Conservation (phyloP, 2,329 filamentous ascomycete genomes). For the Hymenoscyphus repandus region DNA sequence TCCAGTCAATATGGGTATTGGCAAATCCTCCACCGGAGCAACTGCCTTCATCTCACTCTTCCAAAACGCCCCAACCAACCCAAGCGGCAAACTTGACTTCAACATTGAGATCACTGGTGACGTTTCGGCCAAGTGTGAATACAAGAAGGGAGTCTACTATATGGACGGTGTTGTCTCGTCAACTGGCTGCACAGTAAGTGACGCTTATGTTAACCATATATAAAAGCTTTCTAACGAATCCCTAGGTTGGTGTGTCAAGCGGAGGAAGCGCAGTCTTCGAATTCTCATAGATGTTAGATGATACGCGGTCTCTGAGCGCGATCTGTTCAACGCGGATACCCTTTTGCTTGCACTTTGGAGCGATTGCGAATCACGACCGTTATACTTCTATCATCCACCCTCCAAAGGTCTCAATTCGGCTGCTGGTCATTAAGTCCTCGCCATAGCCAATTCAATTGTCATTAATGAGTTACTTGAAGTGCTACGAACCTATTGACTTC, state of each 20-base stretch:
- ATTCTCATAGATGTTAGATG: constrained; percentile 20
- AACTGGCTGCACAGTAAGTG: constrained; percentile 33
- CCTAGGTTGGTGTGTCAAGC: constrained; percentile 19
- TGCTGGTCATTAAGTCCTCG: constrained; percentile 18
- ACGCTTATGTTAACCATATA: constrained; percentile 18
- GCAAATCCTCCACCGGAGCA: constrained; percentile 50
- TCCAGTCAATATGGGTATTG: constrained; percentile 79
- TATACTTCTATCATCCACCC: constrained; percentile 12
- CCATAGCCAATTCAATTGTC: constrained; percentile 21
- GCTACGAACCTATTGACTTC: constrained; percentile 15
- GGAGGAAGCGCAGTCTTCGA: constrained; percentile 20
- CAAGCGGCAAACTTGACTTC: constrained; percentile 62
- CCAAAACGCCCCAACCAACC: constrained; percentile 73
- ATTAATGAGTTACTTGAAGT: constrained; percentile 18
- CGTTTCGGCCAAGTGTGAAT: constrained; percentile 27
- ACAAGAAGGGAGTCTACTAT: constrained; percentile 27
- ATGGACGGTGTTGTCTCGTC: constrained; percentile 24
- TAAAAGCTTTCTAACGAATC: constrained; percentile 14
- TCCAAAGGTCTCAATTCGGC: constrained; percentile 17
- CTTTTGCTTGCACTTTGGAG: constrained; percentile 17
- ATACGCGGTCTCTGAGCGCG: constrained; percentile 11
- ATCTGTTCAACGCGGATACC: constrained; percentile 19
- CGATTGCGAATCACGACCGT: constrained; percentile 23
- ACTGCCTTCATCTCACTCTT: constrained; percentile 76
- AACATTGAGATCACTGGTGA: constrained; percentile 70